These are phyloP conservation scores for Phragmites australis DNA, from an alignment of 176 grass and related monocot genomes.

Conservation along the genomic window DNA sequence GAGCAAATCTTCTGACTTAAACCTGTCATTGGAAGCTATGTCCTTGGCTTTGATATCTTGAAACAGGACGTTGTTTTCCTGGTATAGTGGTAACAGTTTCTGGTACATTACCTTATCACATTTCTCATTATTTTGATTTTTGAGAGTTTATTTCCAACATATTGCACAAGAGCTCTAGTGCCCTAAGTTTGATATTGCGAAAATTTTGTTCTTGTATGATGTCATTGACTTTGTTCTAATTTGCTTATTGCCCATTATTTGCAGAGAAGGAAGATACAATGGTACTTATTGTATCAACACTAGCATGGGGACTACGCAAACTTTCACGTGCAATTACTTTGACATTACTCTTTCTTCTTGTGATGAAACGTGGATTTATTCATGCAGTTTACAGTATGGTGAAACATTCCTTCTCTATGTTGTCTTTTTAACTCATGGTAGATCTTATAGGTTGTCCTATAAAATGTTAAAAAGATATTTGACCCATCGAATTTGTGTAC, in stretches of 20 bases:
- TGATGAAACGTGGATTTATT: constrained; percentile 94
- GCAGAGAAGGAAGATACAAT: constrained; percentile 88
- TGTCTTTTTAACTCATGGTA: constrained; percentile 33
- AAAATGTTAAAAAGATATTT: constrained; percentile 13
- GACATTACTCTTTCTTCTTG: constrained; percentile 89
- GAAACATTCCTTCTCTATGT: constrained; percentile 65
- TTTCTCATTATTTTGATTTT: constrained; percentile 19
- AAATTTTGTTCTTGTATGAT: constrained; percentile 31
- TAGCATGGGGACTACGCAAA: constrained; percentile 94
- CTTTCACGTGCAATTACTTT: constrained; percentile 91
- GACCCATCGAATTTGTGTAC: background rate
- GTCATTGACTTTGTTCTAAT: constrained; percentile 15
- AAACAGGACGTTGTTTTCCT: background rate
- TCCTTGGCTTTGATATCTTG: too few species aligned
- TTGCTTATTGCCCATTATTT: constrained; percentile 29
- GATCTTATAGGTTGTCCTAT: constrained; percentile 17
- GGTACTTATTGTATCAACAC: constrained; percentile 86
- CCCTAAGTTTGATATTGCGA: constrained; percentile 29
- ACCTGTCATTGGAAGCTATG: background rate
- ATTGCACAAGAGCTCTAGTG: background rate
- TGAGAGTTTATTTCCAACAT: background rate
- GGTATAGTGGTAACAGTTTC: background rate
- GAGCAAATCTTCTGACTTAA: background rate
- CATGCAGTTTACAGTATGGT: constrained; percentile 96
- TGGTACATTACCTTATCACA: constrained; percentile 2